Evolutionary conservation across 2,329 filamentous ascomycete species (phyloP).

Genomic region (Diaporthe velutina): DNA sequence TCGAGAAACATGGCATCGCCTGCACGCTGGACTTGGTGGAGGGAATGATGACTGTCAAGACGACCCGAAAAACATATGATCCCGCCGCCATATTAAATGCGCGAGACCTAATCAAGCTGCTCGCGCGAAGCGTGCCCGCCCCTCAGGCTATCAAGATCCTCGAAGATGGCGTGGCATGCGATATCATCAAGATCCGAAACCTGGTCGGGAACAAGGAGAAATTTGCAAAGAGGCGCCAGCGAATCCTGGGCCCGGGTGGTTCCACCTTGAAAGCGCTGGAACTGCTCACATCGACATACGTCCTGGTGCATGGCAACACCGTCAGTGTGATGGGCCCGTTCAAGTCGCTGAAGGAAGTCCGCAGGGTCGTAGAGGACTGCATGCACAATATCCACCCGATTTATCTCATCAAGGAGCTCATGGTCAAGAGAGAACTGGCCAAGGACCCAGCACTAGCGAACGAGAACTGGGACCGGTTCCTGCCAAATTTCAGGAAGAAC

Average conservation of each 20-base stretch:
- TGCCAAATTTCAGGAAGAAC: slow-evolving; percentile 95
- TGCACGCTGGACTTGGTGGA: slow-evolving; percentile 95
- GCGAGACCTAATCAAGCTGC: slow-evolving; percentile 91
- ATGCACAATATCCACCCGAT: slow-evolving; percentile 98
- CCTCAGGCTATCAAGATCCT: slow-evolving; percentile 95
- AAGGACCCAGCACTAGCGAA: slow-evolving; percentile 85
- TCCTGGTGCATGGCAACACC: slow-evolving; percentile 96
- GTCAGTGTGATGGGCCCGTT: slow-evolving; percentile 92
- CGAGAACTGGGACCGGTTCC: slow-evolving; percentile 95
- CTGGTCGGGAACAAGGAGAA: slow-evolving; percentile 93
- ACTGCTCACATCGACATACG: slow-evolving; percentile 90
- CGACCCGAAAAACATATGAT: slow-evolving; percentile 83
- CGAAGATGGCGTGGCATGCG: slow-evolving; percentile 90
- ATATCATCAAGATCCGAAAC: slow-evolving; percentile 95
- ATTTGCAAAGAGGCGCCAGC: slow-evolving; percentile 93
- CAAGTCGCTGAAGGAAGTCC: slow-evolving; percentile 93
- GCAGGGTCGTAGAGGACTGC: slow-evolving; percentile 91
- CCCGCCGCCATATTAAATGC: slow-evolving; percentile 94
- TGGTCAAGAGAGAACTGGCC: slow-evolving; percentile 85
- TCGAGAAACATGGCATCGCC: slow-evolving; percentile 89
- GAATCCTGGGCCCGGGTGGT: slow-evolving; percentile 91
- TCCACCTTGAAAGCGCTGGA: slow-evolving; percentile 95
- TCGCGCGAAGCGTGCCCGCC: slow-evolving; percentile 91
- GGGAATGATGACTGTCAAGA: slow-evolving; percentile 96
- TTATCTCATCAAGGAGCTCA: slow-evolving; percentile 81